Evolutionary conservation across 129 eudicot genomes (phyloP), one percentile per base, ranked within the genome.

Genomic region (Daucus carota): DNA sequence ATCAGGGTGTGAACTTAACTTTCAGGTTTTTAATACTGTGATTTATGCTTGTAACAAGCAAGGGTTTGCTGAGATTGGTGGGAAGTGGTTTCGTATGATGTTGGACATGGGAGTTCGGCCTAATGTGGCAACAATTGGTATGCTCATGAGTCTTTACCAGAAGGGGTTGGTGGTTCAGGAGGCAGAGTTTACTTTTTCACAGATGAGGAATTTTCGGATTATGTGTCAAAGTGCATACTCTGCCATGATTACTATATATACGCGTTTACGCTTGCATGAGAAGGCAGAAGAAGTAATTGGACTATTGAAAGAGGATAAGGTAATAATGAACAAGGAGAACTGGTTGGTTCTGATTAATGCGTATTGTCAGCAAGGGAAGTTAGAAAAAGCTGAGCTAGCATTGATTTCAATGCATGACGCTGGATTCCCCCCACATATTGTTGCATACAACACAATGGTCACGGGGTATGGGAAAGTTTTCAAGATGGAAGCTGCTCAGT

Each of bases 331-430:
- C 83, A 74, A 75, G 62, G 97, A 94, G 77, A 94, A 89, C 65
- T 94, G 98, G 97, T 80, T 94, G 77, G 98, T 91, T 73, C 38
- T 94, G 77, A 83, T 94, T 36, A 94, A 94, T 81, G 93, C 93
- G 34, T 94, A 91, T 59, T 79, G 97, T 79, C 93, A 89, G 80
- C 96, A 91, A 80, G 98, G 98, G 24, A 94, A 91, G 85, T 76
- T 94, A 66, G 57, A 77, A 3, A 83, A 86, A 70, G 98, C 97
- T 67, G 90, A 94, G 75, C 72, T 33, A 26, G 82, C 75, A 44
- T 81, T 94, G 82, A 52, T 18, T 26, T 81, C 87, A 8, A 94
- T 94, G 97, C 80, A 76, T 33, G 80, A 85, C 78, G 84, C 88
- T 41, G 96, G 98, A 24, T 89, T 89, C 75, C 47, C 88, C 31